These are phyloP conservation scores for Daldinia concentrica DNA, from an alignment of 495 filamentous ascomycete genomes.

Conservation along the genomic window DNA sequence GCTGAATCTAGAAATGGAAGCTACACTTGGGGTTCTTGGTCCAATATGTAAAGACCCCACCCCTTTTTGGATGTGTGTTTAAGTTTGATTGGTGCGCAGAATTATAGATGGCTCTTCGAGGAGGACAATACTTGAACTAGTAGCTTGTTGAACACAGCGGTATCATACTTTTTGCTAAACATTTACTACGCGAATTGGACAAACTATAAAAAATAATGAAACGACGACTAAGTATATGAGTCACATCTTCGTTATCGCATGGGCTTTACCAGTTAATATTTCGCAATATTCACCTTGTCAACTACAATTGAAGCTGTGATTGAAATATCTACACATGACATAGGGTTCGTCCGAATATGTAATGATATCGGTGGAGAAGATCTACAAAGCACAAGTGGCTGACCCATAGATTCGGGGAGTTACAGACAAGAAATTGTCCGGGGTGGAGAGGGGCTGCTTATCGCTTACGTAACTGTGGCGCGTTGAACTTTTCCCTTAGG, in stretches of 20 bases:
- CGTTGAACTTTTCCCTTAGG: conserved; percentile 39
- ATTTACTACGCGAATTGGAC: conserved; percentile 1
- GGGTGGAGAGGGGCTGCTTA: conserved; percentile 36
- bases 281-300: not conserved
- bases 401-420: conserved; percentile 32
- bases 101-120: conserved; percentile 21
- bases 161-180: not conserved
- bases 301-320: not conserved
- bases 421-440: conserved; percentile 24
- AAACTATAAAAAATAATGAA: not conserved
- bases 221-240: not conserved
- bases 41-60: conserved; percentile 39
- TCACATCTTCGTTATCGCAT: not conserved
- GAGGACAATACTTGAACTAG: conserved; percentile 18
- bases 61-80: conserved; percentile 42
- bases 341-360: conserved; percentile 19
- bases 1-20: conserved; percentile 44
- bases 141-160: conserved; percentile 2
- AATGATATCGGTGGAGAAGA: conserved; percentile 31
- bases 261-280: not conserved
- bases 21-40: conserved; percentile 22
- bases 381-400: conserved; percentile 31
- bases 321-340: conserved; percentile 18
- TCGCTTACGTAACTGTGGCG: conserved; percentile 42
- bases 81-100: conserved; percentile 41